Evolutionary conservation across 352 stramenopile genomes (phyloP).

Genomic region (Pythium aphanidermatum): DNA sequence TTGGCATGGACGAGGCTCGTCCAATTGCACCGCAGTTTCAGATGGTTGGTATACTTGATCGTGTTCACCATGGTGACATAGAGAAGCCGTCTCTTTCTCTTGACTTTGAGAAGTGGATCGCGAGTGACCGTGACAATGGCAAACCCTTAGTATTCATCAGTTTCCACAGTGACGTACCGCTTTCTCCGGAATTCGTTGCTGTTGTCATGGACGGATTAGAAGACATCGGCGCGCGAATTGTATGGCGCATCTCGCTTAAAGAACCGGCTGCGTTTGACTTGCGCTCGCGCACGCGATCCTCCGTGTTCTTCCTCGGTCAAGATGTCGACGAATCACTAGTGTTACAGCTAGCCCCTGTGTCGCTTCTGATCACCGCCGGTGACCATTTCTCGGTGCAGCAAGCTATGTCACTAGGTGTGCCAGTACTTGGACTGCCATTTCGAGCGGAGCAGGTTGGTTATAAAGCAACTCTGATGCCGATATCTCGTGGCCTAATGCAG

Average conservation of each 20-base stretch:
- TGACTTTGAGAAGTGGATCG: slow-evolving; percentile 14
- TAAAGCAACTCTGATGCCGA: background rate
- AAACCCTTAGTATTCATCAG: slow-evolving; percentile 52
- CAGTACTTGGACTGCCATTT: slow-evolving; percentile 65
- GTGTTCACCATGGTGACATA: slow-evolving; percentile 8
- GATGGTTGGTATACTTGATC: slow-evolving; percentile 62
- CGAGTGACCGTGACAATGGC: background rate
- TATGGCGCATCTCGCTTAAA: slow-evolving; percentile 57
- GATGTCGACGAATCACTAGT: slow-evolving; percentile 39
- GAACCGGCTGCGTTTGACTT: slow-evolving; percentile 57
- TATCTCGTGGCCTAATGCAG: too few relatives aligned
- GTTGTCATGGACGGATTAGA: slow-evolving; percentile 52
- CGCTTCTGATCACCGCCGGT: slow-evolving; percentile 54
- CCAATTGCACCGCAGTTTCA: slow-evolving; percentile 72
- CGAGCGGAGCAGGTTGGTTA: slow-evolving; percentile 55
- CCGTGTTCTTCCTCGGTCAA: slow-evolving; percentile 47
- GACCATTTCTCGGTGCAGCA: slow-evolving; percentile 54
- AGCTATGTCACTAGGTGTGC: slow-evolving; percentile 48
- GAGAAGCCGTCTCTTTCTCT: slow-evolving; percentile 4
- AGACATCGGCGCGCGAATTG: slow-evolving; percentile 33
- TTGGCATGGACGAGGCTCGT: slow-evolving; percentile 74
- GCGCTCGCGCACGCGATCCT: slow-evolving; percentile 30
- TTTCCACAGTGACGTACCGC: slow-evolving; percentile 38
- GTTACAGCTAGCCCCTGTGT: slow-evolving; percentile 28
- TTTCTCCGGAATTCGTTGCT: slow-evolving; percentile 49